These are phyloP conservation scores for Xylaria digitata DNA, from an alignment of 2,329 filamentous ascomycete genomes.

Conservation along the genomic window DNA sequence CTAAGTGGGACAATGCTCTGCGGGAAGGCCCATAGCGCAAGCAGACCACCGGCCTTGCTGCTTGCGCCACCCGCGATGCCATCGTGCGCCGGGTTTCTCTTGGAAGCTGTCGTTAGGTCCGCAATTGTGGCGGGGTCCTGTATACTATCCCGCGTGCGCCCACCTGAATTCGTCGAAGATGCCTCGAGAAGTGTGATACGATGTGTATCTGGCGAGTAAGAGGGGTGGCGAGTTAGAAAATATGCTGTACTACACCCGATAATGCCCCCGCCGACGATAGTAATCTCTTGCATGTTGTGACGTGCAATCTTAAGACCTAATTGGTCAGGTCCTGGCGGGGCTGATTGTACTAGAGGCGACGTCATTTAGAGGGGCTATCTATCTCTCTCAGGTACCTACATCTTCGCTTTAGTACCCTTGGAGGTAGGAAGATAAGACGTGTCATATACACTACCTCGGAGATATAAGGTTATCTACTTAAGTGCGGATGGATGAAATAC, in stretches of 20 bases:
- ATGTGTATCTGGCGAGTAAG: slow-evolving; percentile 72
- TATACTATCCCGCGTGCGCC: slow-evolving; percentile 50
- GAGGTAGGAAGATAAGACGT: no score
- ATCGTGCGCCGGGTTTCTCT: slow-evolving; percentile 50
- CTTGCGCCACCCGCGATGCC: slow-evolving; percentile 78
- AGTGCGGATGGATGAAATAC: no score
- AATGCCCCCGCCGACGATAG: slow-evolving; percentile 73
- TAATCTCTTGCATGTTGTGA: slow-evolving; percentile 46
- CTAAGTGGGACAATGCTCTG: slow-evolving; percentile 75
- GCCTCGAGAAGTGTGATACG: slow-evolving; percentile 79
- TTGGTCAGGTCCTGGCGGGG: no score
- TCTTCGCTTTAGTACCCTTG: no score
- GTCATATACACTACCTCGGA: no score
- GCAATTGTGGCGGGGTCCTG: slow-evolving; percentile 49
- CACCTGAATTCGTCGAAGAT: slow-evolving; percentile 57
- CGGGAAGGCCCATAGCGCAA: slow-evolving; percentile 81
- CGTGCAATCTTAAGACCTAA: slow-evolving; percentile 2
- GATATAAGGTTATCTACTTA: no score
- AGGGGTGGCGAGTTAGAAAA: slow-evolving; percentile 76
- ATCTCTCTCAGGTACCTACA: no score
- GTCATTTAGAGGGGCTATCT: no score
- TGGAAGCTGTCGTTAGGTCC: slow-evolving; percentile 43
- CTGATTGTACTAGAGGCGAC: no score
- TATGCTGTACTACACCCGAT: slow-evolving; percentile 81
- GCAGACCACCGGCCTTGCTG: slow-evolving; percentile 80